A percentile compares a stretch with the other conserved stretches of the same genome.
Conservation (phyloP, 1,284 basidiomycete species). For the Leccinum fallax region DNA sequence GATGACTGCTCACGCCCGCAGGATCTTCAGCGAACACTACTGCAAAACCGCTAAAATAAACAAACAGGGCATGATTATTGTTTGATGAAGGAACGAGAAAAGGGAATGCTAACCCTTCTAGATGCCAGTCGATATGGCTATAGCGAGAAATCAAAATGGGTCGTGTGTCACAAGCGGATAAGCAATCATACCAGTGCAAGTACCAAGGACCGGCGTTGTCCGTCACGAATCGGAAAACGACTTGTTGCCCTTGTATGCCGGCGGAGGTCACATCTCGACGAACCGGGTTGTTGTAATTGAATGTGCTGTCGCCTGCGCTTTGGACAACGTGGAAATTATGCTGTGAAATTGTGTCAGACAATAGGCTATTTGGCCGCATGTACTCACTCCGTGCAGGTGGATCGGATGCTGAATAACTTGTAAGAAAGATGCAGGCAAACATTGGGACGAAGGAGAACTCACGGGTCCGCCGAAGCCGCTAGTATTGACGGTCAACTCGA, state of each 20-base stretch:
- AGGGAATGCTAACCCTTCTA: not conserved
- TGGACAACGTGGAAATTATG: slow-evolving; percentile 41
- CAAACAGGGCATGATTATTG: not conserved
- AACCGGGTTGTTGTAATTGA: slow-evolving; percentile 45
- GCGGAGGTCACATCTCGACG: slow-evolving; percentile 36
- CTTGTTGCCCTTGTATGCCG: slow-evolving; percentile 30
- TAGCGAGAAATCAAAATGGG: not conserved
- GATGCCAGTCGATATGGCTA: not conserved
- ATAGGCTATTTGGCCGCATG: not conserved
- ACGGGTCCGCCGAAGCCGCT: slow-evolving; percentile 22
- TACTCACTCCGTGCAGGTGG: slow-evolving; percentile 46
- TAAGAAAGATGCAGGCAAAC: slow-evolving; percentile 3
- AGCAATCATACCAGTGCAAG: not conserved
- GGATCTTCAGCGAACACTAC: not conserved
- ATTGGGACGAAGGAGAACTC: not conserved
- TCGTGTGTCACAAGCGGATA: not conserved
- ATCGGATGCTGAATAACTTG: slow-evolving; percentile 35
- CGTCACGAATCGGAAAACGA: slow-evolving; percentile 39
- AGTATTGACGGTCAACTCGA: slow-evolving; percentile 35
- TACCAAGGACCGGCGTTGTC: slow-evolving; percentile 46
- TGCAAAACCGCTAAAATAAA: not conserved
- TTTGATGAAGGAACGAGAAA: not conserved
- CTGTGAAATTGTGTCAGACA: slow-evolving; percentile 19
- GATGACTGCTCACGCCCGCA: not conserved
- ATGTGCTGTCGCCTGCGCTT: slow-evolving; percentile 25